A percentile compares a stretch with the other conserved stretches of the same genome.
These are phyloP conservation scores for Saccharomyces paradoxus DNA, from an alignment of 805 yeast species.

Conservation along the genomic window DNA sequence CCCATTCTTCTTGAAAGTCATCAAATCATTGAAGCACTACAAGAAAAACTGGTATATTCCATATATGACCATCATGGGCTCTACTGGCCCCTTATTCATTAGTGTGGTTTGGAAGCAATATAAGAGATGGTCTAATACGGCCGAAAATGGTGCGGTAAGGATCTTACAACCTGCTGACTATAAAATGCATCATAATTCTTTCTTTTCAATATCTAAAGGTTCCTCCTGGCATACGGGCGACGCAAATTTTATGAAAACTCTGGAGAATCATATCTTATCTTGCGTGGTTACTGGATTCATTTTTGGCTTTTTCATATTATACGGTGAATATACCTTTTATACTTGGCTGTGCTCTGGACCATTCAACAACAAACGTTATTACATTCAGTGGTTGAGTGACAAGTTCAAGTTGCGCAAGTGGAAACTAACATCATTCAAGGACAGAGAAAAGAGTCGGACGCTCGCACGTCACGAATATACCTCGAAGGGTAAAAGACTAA, in stretches of 20 bases:
- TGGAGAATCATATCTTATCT: constrained; percentile 66
- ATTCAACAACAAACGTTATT: not conserved
- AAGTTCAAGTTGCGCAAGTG: not conserved
- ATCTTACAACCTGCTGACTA: constrained; percentile 69
- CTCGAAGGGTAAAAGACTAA: constrained; percentile 10
- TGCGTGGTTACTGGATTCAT: constrained; percentile 66
- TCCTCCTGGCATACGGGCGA: constrained; percentile 91
- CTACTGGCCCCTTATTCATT: constrained; percentile 85
- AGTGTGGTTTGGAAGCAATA: constrained; percentile 84
- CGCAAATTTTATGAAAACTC: constrained; percentile 64
- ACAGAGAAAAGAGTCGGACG: not conserved
- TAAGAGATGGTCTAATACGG: constrained; percentile 64
- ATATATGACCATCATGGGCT: constrained; percentile 83
- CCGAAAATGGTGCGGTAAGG: constrained; percentile 57
- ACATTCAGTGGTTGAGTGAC: not conserved
- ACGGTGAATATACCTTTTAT: constrained; percentile 41
- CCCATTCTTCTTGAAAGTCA: constrained; percentile 69
- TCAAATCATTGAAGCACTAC: constrained; percentile 53
- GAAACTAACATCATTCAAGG: not conserved
- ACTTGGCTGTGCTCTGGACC: constrained; percentile 29
- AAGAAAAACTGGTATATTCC: constrained; percentile 78
- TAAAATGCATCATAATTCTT: constrained; percentile 50
- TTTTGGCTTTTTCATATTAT: constrained; percentile 42
- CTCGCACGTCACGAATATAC: not conserved
- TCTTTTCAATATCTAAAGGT: constrained; percentile 71